Evolutionary conservation across 2,329 filamentous ascomycete species (phyloP), one percentile per base, ranked within the genome.

Genomic region (Phoma sp.): DNA sequence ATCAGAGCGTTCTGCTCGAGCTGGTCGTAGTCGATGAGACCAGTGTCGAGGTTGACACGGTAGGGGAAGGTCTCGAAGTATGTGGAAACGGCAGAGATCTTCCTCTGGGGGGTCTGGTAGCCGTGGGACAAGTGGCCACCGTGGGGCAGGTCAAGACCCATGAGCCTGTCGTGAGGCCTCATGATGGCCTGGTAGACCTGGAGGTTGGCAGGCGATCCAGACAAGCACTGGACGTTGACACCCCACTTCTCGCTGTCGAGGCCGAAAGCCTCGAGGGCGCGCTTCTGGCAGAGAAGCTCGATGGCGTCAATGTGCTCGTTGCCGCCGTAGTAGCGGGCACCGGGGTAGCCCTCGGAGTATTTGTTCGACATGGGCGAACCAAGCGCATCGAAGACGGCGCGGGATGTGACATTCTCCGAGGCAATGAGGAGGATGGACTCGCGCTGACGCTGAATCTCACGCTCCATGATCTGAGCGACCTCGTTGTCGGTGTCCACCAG

Each of bases 1-100:
- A 96, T 80, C 69, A 88, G 82, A 44, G 95, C 93, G 58, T 92
- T 83, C 75, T 96, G 87, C 77, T 96, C 93, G 48, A 99, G 84
- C 73, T 89, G 89, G 71, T 91, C 88, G 77, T 99, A 99, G 81
- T 99, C 93, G 71, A 99, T 99, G 66, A 93, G 82, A 56, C 95
- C 95, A 5, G 93, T 98, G 59, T 87, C 83, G 72, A 96, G 90
- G 79, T 97, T 86, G 49, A 98, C 84, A 55, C 91, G 88, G 82
- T 99, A 99, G 4, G 95, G 95, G 60, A 99, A 81, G 32, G 95
- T 99, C 81, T 99, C 95, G 75, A 99, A 99, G 81, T 99, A 99
- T 74, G 96, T 98, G 53, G 93, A 98, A 63, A 99, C 88, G 69
- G 93, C 92, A n/a, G 93, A 98, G 75, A 99, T 98, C 84, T 99